These are phyloP conservation scores for Debaryomyces castellii DNA, from an alignment of 805 yeast genomes.

Conservation along the genomic window DNA sequence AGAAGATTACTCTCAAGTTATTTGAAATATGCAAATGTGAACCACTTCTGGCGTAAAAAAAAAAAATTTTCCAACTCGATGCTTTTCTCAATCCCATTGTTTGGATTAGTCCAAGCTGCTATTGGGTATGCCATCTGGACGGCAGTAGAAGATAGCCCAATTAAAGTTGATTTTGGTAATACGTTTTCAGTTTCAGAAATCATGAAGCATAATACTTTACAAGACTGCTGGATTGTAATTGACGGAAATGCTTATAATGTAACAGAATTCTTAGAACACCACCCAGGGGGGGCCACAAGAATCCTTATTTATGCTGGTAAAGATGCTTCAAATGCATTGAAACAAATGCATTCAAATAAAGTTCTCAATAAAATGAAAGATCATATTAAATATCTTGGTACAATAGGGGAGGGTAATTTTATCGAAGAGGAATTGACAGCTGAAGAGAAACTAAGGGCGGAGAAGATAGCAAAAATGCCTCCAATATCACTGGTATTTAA, in stretches of 20 bases:
- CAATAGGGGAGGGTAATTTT: slow-evolving; percentile 6
- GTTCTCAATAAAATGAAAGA: slow-evolving; percentile 15
- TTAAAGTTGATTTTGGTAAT: no score
- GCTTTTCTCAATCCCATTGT: no score
- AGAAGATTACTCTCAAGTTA: no score
- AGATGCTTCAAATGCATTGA: slow-evolving; percentile 47
- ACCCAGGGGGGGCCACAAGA: slow-evolving; percentile 53
- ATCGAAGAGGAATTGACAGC: neutral
- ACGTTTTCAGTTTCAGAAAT: slow-evolving; percentile 14
- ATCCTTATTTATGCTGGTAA: slow-evolving; percentile 56
- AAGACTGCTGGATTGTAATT: slow-evolving; percentile 31
- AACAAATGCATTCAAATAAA: slow-evolving; percentile 37
- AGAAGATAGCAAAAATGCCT: slow-evolving; percentile 20
- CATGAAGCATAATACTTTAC: slow-evolving; percentile 12
- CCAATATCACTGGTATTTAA: slow-evolving; percentile 24
- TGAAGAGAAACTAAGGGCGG: neutral
- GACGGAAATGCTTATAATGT: slow-evolving; percentile 34
- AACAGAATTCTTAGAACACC: slow-evolving; percentile 36
- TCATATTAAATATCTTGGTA: slow-evolving; percentile 9
- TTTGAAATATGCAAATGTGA: no score
- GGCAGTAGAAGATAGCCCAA: no score
- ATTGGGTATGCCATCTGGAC: no score
- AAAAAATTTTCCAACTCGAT: no score
- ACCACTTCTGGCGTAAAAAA: no score
- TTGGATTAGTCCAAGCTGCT: no score